phyloP scores from a whole-genome alignment of 208 protist species.

The Polymyxa betae region DNA sequence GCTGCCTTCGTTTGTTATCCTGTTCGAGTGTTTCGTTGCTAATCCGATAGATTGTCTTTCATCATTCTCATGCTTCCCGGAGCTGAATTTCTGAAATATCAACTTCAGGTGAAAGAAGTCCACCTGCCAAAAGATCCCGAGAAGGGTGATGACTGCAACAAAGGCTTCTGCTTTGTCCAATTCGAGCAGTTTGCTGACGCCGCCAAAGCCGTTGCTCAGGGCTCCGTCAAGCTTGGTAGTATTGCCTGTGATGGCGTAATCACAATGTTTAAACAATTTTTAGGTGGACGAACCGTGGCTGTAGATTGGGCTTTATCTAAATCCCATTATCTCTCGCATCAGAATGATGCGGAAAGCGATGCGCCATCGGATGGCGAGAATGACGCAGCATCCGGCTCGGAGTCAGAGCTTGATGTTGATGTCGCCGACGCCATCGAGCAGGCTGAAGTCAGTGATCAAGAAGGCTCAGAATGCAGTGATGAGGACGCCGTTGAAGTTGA shows the following conservation, averaged over 20 bases:
- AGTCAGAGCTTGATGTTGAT: neutral
- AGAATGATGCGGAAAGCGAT: too few relatives aligned
- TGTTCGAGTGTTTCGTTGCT: too few relatives aligned
- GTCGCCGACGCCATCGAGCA: neutral
- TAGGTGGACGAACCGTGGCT: neutral
- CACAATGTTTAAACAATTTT: neutral
- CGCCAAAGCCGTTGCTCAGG: neutral
- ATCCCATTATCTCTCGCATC: slow-evolving; percentile 11
- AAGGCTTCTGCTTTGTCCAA: slow-evolving; percentile 42
- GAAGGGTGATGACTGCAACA: neutral
- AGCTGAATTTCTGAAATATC: too few relatives aligned
- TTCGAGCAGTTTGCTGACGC: neutral
- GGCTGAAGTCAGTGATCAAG: neutral
- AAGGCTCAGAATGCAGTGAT: neutral
- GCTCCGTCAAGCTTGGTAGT: neutral
- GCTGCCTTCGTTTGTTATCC: too few relatives aligned
- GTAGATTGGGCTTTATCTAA: slow-evolving; percentile 35
- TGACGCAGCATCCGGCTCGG: neutral
- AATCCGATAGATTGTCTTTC: too few relatives aligned
- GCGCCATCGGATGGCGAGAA: neutral
- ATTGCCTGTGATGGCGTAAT: neutral
- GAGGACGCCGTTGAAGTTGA: neutral
- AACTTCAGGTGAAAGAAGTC: neutral
- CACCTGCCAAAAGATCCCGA: neutral
- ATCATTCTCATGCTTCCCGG: too few relatives aligned